Evolutionary conservation across 805 yeast genomes (phyloP).

Genomic region (Myxozyma geophila): DNA sequence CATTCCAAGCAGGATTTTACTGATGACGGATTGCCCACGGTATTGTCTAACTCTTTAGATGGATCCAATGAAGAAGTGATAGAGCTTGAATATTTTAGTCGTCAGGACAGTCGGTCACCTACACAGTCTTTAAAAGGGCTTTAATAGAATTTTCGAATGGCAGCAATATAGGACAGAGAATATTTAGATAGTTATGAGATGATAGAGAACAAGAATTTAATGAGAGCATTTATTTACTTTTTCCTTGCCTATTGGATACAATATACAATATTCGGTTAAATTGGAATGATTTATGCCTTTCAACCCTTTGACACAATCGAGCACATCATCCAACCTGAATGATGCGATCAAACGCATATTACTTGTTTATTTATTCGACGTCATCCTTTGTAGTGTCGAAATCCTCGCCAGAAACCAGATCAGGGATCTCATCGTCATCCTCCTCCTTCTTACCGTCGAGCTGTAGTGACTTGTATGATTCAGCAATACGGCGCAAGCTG

Average conservation of each 20-base stretch:
- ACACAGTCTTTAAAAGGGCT: too few relatives aligned
- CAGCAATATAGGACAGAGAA: too few relatives aligned
- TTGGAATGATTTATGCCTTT: conserved; percentile 1
- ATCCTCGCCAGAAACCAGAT: conserved; percentile 55
- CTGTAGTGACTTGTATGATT: conserved; percentile 65
- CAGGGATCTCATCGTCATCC: conserved; percentile 61
- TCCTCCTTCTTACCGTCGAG: conserved; percentile 50
- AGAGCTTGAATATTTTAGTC: too few relatives aligned
- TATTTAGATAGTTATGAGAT: neutral
- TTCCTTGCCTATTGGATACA: conserved; percentile 15
- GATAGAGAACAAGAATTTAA: neutral
- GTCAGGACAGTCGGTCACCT: too few relatives aligned
- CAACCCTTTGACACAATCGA: conserved; percentile 5
- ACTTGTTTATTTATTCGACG: conserved; percentile 17
- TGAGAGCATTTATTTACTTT: conserved; percentile 11
- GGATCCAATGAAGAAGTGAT: too few relatives aligned
- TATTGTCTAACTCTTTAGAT: too few relatives aligned
- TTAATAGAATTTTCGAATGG: too few relatives aligned
- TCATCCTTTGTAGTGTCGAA: conserved; percentile 35
- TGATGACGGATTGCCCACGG: too few relatives aligned
- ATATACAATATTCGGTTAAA: conserved; percentile 12
- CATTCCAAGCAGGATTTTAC: too few relatives aligned
- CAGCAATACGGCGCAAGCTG: conserved; percentile 86
- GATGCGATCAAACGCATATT: neutral
- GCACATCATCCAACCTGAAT: conserved; percentile 4